Evolutionary conservation across 345 rosid species (phyloP), one percentile per base, ranked within the genome.

Genomic region (Populus davidiana): DNA sequence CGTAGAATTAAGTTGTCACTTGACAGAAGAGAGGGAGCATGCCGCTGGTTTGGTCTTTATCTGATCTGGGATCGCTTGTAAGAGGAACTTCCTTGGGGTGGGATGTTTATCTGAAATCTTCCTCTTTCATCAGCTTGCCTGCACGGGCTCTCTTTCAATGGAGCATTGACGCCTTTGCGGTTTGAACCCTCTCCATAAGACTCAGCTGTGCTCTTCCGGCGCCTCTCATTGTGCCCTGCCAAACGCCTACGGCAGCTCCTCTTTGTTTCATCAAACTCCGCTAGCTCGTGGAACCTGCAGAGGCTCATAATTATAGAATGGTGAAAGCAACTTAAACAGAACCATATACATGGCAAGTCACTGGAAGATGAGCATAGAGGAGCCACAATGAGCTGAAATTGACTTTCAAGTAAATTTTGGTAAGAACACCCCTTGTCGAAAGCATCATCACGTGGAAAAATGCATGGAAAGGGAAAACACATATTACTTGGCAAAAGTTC

Each of bases 11-110:
- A 47, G 41, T 13, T 61, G 16, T 25, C 5, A 20, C 79, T 41
- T 86, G 94, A 93, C 94, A 91, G 96, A 93, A 90, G 96, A 93
- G 93, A 91, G 96, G 84, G 92, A 93, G 92, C 98, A 77, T 29
- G 78, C 43, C 16, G 56, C 13, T 31, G 20, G 27, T 17, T 61
- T 59, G 31, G 52, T 62, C 23, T 84, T 88, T 65, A 92, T 89
- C 90, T 84, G 82, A 90, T 74, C 49, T 85, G 86, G 75, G 83
- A 80, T 69, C 81, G 86, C 70, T 81, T 85, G 79, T 59, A 83
- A 52, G 79, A 43, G 18, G 85, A 72, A 79, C 76, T 85, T 67
- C 85, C 80, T 54, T 86, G 84, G 79, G 82, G 39, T 47, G 80
- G 62, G 10, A 41, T 23, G 21, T 47, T 33, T 68, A 81, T 85